Base-by-base conservation (phyloP, 2,329 filamentous ascomycete species). In the Scytalidium lignicola region DNA sequence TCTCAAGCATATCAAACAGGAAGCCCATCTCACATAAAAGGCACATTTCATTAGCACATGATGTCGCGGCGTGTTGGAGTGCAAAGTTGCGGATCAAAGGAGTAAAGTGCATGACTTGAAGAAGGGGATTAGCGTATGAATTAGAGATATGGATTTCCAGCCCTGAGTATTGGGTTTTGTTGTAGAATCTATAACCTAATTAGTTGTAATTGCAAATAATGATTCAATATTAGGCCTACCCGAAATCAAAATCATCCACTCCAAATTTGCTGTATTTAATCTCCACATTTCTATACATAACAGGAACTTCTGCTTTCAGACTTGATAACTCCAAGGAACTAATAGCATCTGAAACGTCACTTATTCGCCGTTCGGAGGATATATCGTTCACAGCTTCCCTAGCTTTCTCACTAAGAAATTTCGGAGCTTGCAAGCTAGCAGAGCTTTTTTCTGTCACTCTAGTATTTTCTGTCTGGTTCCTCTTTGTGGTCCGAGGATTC, bases 251-350 rank as follows among this genome's bases (percentile, higher is more conserved):
- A 67, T 99, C 95, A 62, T 97, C 92, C n/a, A 99, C 90, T 18
- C 93, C 93, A 67, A 96, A 99, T 65, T 90, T 95, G 75, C 92
- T 96, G 73, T 97, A 99, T 66, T 96, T 96, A 71, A 99, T 99
- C 67, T 97, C 92, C 10, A 96, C 88, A 60, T 90, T 91, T 55
- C 88, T 85, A 67, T 99, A 99, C 73, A 93, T 89, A 8, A 88
- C 80, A 19, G 92, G 87, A 3, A 93, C 86, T 49, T 96, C 90
- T 39, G 86, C 82, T 55, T 89, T 87, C 49, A 86, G 80, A 55
- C 86, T 85, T 53, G 88, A 85, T 3, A 92, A 73, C 48, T 86
- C 83, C 48, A 81, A 73, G 32, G 85, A 82, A n/a, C 81, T 79
- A 51, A 92, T 67, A 0, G 82, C 75, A 50, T 86, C 82, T 39